Base-by-base conservation (phyloP, 768 basidiomycete species). In the Termitomyces sp. region DNA sequence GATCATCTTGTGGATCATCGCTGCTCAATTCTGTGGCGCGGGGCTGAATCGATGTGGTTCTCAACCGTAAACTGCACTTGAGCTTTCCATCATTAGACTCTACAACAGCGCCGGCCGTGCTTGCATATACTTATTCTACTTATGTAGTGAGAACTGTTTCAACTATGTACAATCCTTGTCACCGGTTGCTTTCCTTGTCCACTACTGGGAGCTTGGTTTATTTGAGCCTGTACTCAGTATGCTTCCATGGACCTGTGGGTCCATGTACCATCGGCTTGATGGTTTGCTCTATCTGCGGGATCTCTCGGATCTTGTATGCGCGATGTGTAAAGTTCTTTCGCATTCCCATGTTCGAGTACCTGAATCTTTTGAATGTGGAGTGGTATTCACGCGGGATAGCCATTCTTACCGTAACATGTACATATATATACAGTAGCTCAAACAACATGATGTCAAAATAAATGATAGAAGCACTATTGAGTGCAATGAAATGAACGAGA, bases 21-120 rank as follows among this genome's bases (percentile, higher is more conserved):
- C 87, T 19, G 95, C 96, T 1, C 89, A 95, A 71, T 89, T 95
- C 71, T 98, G 96, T 67, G 95, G 95, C 14, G 83, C 86, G 1
- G 83, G 82, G 43, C 71, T 97, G 67, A 83, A 84, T 63, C 88
- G 84, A 51, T 93, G 91, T 59, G 75, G 77, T 23, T 61, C 66
- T 21, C 65, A 65, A 59, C 51, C 60, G 31, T 65, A 59, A 50
- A 56, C 34, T 41, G 3, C 27, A 21, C 11, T 21, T 5, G 7
- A 21, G 17, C 14, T 31, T 9, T 23, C 23, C 3, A 7, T 16
- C 32, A 3, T 27, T 19, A 27, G 23, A 25, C 8, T 35, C 3
- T 37, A 16, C 44, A n/a, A 46, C 27, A 55, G n/a, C 37, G 37
- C 25, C 11, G 43, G 44, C 11, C 37, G 38, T 29, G 12, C 34